Evolutionary conservation across 2,329 filamentous ascomycete species (phyloP).

Genomic region (Fusarium haematococcum): DNA sequence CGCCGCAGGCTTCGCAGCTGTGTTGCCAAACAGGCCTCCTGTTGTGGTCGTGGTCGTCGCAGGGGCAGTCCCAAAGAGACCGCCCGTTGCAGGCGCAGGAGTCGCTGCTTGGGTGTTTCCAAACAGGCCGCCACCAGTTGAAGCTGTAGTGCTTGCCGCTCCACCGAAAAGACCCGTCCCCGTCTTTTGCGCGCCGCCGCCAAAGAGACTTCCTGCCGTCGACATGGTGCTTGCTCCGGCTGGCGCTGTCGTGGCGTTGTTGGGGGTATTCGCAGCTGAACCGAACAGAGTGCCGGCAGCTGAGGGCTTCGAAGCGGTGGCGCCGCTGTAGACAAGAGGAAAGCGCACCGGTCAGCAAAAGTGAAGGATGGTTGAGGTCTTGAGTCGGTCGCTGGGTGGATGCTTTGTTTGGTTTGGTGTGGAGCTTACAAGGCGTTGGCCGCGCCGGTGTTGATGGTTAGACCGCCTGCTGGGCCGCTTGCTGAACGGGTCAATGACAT

Average conservation of each 20-base stretch:
- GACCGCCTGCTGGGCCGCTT: constrained; percentile 69
- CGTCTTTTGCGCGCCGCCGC: constrained; percentile 42
- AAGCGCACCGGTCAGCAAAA: constrained; percentile 30
- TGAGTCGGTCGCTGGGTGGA: constrained; percentile 14
- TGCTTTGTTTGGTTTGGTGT: constrained; percentile 41
- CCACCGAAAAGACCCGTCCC: constrained; percentile 47
- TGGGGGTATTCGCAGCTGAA: constrained; percentile 40
- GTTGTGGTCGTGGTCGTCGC: not conserved
- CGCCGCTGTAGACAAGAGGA: constrained; percentile 32
- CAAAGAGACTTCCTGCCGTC: constrained; percentile 49
- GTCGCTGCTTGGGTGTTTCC: constrained; percentile 34
- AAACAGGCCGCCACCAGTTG: constrained; percentile 43
- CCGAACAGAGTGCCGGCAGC: constrained; percentile 54
- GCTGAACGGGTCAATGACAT: constrained; percentile 68
- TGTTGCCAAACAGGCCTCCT: not conserved
- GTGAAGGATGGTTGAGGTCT: not conserved
- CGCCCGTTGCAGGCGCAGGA: not conserved
- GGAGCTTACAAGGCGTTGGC: constrained; percentile 62
- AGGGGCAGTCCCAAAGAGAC: not conserved
- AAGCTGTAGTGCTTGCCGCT: constrained; percentile 40
- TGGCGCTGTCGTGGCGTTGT: constrained; percentile 45
- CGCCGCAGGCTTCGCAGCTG: not conserved
- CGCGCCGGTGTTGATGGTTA: constrained; percentile 73
- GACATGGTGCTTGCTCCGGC: constrained; percentile 48
- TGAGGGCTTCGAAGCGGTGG: constrained; percentile 48